Evolutionary conservation across 257 asterid genomes (phyloP), one percentile per base, ranked within the genome.

Genomic region (Gentiana macrophylla): DNA sequence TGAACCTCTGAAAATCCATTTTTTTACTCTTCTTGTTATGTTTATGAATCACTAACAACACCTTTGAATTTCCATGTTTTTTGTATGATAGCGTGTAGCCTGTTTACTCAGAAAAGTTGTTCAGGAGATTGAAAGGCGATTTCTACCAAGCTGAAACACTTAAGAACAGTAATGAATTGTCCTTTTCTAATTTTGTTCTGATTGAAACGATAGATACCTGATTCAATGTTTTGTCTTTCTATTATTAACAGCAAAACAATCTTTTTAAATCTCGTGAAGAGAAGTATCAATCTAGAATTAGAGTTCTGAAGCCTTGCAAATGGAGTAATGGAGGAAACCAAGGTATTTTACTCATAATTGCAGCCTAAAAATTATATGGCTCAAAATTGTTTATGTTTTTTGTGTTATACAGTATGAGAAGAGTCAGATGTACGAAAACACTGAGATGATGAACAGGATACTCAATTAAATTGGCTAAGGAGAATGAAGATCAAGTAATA

Each of bases 81-180:
- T 32, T 35, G 2, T 54, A 53, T 64, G 47, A 48, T 80, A 91
- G 98, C 87, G 96, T 4, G 95, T 91, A 43, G 95, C 90, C 37
- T 74, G 94, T 80, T 65, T 91, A 36, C 57, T 91, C 82, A 79
- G 95, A 70, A 91, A 87, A 70, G 92, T 83, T 4, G 82, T 87
- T 70, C 98, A 91, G 80, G 98, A 91, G 81, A 87, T 91, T 50
- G 98, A 91, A 74, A 67, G 94, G 44, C 74, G 98, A 81, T 91
- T 75, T 77, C 86, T 64, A 91, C 96, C 98, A 87, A 72, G 91
- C 87, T 51, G n/a, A 94, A 87, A 59, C 96, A 84, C 61, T 64
- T 91, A 71, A 77, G 86, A 70, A 79, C 80, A 70, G 98, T 91
- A 79, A 62, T 53, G 37, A 56, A 50, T 35, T 36, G 44, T 53